Evolutionary conservation across 2,329 filamentous ascomycete genomes (phyloP).

Genomic region (Thelonectria discophora): DNA sequence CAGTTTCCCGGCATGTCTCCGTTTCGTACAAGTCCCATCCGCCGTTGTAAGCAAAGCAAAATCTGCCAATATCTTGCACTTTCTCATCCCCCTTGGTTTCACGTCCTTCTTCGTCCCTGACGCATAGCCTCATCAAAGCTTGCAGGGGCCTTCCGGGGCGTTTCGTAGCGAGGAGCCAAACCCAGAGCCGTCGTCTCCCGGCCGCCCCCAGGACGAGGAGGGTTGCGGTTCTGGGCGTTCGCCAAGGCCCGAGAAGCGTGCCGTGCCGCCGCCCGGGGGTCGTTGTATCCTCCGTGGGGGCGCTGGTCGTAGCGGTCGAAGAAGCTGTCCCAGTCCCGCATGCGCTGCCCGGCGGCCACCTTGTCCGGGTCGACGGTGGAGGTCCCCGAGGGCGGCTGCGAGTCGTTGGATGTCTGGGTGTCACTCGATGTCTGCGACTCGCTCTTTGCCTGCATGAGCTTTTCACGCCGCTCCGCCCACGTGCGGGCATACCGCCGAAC

Average conservation of each 20-base stretch:
- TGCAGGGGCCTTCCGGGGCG: too few relatives aligned
- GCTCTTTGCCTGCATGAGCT: not conserved
- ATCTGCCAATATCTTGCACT: not conserved
- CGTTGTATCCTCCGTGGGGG: constrained; percentile 13
- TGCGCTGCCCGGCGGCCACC: constrained; percentile 26
- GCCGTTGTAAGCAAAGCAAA: not conserved
- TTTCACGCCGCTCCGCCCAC: constrained; percentile 36
- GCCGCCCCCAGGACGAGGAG: too few relatives aligned
- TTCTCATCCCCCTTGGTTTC: not conserved
- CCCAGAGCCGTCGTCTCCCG: too few relatives aligned
- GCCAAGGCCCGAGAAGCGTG: too few relatives aligned
- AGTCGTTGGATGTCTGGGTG: not conserved
- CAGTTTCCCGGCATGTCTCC: not conserved
- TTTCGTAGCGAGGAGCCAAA: too few relatives aligned
- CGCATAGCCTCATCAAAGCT: not conserved
- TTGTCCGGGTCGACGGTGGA: constrained; percentile 28
- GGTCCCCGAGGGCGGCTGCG: not conserved
- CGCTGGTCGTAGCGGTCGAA: constrained; percentile 41
- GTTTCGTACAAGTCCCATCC: not conserved
- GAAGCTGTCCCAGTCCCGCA: constrained; percentile 38
- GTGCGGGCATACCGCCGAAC: constrained; percentile 31
- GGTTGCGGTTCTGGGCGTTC: not conserved
- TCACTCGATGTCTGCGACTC: not conserved
- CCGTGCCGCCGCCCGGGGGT: not conserved
- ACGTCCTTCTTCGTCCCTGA: not conserved